Evolutionary conservation across 108 stramenopile species (phyloP).

Genomic region (Pseudonitzschia delicatissima): DNA sequence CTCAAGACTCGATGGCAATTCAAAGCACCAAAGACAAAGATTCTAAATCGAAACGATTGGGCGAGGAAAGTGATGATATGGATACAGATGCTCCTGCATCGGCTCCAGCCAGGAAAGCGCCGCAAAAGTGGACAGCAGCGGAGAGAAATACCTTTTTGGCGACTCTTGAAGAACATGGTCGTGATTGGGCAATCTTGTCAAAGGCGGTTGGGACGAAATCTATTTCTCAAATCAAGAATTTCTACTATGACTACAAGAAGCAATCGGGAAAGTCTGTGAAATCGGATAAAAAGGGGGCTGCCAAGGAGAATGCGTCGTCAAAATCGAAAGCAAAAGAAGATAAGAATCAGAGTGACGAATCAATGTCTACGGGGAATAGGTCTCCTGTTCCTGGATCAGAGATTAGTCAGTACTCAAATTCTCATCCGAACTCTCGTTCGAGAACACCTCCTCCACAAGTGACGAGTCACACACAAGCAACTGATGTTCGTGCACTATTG

Average conservation of each 20-base stretch:
- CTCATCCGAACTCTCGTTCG: background rate
- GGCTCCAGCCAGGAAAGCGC: constrained; percentile 31
- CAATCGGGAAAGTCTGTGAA: constrained; percentile 40
- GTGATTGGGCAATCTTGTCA: constrained; percentile 63
- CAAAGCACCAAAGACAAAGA: background rate
- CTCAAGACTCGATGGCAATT: constrained; percentile 44
- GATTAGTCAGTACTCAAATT: too few relatives aligned
- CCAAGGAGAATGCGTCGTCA: constrained; percentile 6
- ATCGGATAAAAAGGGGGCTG: constrained; percentile 16
- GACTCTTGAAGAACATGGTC: constrained; percentile 71
- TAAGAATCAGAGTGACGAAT: background rate
- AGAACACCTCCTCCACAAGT: background rate
- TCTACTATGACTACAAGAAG: constrained; percentile 85
- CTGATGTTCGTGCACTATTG: background rate
- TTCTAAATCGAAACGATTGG: background rate
- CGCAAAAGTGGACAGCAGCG: constrained; percentile 72
- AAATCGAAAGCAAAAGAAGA: constrained; percentile 4
- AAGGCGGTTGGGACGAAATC: constrained; percentile 69
- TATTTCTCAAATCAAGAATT: constrained; percentile 81
- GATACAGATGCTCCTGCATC: constrained; percentile 2
- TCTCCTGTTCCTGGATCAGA: background rate
- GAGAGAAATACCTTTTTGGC: constrained; percentile 76
- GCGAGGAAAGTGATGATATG: constrained; percentile 6
- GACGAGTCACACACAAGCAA: background rate
- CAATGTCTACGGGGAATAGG: background rate